Percentiles rank a stretch among this genome's conserved stretches.
phyloP scores from a whole-genome alignment of 108 stramenopile genomes.

The Poteriospumella lacustris region DNA sequence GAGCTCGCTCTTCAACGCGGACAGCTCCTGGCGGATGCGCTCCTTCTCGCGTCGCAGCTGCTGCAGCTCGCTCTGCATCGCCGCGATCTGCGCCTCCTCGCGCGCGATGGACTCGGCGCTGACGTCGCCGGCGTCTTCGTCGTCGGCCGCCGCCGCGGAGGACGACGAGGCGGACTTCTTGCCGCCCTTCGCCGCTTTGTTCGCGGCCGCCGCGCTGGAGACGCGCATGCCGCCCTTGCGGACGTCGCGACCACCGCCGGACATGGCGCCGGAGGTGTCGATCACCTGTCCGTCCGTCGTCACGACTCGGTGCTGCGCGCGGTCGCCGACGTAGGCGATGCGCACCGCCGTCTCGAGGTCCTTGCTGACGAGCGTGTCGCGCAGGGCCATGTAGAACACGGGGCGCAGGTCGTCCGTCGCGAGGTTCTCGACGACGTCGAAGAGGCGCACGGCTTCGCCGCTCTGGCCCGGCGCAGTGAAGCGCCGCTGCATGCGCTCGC shows the following conservation, averaged over 20 bases:
- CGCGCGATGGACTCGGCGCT: constrained; percentile 51
- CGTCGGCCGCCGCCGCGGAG: no score
- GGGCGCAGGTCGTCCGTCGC: constrained; percentile 64
- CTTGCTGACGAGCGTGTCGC: constrained; percentile 91
- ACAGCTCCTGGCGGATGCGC: no score
- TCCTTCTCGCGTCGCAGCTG: no score
- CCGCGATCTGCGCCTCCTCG: constrained; percentile 31
- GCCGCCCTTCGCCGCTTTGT: no score
- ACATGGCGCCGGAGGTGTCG: constrained; percentile 94
- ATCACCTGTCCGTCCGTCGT: constrained; percentile 87
- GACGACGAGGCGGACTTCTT: no score
- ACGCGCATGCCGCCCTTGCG: constrained; percentile 75
- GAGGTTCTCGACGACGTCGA: constrained; percentile 68
- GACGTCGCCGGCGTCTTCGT: constrained; percentile 45
- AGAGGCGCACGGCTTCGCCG: constrained; percentile 76
- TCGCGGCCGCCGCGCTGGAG: background rate
- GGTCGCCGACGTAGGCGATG: constrained; percentile 81
- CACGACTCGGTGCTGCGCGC: constrained; percentile 78
- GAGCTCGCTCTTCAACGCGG: no score
- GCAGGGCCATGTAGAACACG: constrained; percentile 84
- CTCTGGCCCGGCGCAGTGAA: constrained; percentile 60
- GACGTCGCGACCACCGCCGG: constrained; percentile 81
- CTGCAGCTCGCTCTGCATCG: no score
- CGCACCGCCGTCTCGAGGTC: constrained; percentile 82
- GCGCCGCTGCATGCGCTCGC: constrained; percentile 41